phyloP scores from a whole-genome alignment of 805 yeast species.

The Lipomyces starkeyi region DNA sequence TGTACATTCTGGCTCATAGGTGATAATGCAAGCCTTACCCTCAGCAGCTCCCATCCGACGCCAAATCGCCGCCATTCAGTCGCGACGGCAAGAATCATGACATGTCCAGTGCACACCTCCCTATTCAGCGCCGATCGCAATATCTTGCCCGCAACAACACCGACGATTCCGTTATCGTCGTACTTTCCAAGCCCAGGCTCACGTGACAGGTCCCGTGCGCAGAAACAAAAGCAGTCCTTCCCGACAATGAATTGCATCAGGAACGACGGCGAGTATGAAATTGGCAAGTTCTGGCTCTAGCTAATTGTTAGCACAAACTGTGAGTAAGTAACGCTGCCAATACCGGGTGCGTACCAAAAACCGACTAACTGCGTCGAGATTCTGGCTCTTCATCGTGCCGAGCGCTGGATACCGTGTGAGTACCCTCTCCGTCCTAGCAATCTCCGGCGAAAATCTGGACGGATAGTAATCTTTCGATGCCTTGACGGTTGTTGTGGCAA shows the following conservation, averaged over 20 bases:
- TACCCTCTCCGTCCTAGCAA: neutral
- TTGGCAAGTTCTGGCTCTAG: constrained; percentile 22
- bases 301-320: neutral
- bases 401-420: neutral
- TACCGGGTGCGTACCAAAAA: neutral
- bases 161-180: constrained; percentile 12
- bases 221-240: constrained; percentile 12
- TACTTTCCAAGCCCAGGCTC: neutral
- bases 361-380: neutral
- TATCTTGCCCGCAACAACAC: constrained; percentile 27
- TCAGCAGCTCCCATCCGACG: constrained; percentile 22
- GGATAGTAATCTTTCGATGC: neutral
- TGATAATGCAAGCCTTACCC: constrained; percentile 13
- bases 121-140: constrained; percentile 3
- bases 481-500: neutral
- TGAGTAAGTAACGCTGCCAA: neutral
- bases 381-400: constrained; percentile 1
- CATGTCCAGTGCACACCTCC: constrained; percentile 17
- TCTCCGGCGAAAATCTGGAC: neutral
- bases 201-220: constrained; percentile 14
- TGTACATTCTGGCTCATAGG: neutral
- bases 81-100: constrained; percentile 35
- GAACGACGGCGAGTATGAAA: constrained; percentile 25
- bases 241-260: constrained; percentile 30
- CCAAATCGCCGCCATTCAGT: constrained; percentile 26